Evolutionary conservation across 176 grass and related monocot genomes (phyloP).

Genomic region (Carex cristatella): DNA sequence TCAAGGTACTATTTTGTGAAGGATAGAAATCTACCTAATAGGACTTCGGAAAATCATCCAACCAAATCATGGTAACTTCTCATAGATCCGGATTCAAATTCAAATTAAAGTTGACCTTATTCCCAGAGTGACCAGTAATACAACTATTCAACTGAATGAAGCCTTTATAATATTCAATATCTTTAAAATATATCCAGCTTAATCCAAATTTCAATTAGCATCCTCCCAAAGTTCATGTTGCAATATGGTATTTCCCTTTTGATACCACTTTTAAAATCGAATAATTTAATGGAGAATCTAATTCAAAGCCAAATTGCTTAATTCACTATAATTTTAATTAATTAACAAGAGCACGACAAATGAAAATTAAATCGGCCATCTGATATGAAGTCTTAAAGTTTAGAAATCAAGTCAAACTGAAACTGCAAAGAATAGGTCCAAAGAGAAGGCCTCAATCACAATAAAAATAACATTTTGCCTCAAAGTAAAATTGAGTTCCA

Average conservation of each 20-base stretch:
- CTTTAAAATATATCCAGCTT: background rate
- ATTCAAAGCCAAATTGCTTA: conserved; percentile 24
- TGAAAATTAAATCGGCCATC: background rate
- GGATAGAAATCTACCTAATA: background rate
- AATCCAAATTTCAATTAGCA: background rate
- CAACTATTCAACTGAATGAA: background rate
- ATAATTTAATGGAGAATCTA: conserved; percentile 9
- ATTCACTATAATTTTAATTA: conserved; percentile 8
- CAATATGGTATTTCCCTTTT: conserved; percentile 4
- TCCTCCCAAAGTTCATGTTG: conserved; percentile 6
- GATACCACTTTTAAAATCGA: background rate
- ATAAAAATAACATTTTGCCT: conserved; percentile 3
- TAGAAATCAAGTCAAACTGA: conserved; percentile 4
- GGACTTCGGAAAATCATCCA: background rate
- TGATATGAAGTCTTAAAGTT: conserved; percentile 8
- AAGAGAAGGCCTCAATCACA: background rate
- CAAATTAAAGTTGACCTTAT: background rate
- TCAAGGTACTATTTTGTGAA: background rate
- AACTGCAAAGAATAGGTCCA: conserved; percentile 5
- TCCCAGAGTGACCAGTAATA: background rate
- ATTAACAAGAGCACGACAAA: background rate
- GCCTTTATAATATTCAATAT: background rate
- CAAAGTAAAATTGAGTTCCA: background rate
- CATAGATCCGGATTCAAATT: background rate
- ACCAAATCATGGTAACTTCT: background rate